A percentile compares a stretch with the other conserved stretches of the same genome.
Conservation (phyloP, 805 yeast species). For the Blastobotrys terrestris region DNA sequence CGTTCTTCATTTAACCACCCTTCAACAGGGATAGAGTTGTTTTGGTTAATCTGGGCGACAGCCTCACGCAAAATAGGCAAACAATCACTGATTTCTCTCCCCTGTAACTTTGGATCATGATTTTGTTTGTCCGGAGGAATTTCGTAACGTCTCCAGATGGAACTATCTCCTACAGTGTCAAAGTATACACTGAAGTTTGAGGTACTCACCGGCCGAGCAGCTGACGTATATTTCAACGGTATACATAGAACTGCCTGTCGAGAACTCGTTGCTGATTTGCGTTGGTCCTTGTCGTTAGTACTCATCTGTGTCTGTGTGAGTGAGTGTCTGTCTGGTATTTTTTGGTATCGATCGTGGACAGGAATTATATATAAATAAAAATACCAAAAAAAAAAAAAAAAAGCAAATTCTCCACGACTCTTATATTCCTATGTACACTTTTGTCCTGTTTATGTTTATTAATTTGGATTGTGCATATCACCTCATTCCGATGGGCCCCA, state of each 20-base stretch:
- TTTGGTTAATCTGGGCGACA: constrained; percentile 9
- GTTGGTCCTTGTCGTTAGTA: neutral
- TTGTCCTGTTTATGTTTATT: neutral
- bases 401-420: neutral
- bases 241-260: constrained; percentile 5
- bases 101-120: constrained; percentile 4
- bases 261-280: neutral
- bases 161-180: neutral
- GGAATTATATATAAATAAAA: neutral
- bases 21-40: constrained; percentile 3
- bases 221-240: constrained; percentile 11
- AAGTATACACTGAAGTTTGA: constrained; percentile 1
- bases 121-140: neutral
- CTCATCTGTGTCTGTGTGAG: too few relatives aligned
- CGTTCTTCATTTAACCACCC: constrained; percentile 32
- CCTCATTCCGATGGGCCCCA: neutral
- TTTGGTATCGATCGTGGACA: neutral
- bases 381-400: constrained; percentile 1
- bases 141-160: constrained; percentile 6
- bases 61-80: constrained; percentile 13
- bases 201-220: constrained; percentile 5
- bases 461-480: neutral
- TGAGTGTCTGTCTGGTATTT: too few relatives aligned
- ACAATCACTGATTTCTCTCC: constrained; percentile 12
- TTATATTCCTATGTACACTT: neutral